Base-by-base conservation (phyloP, 2,329 filamentous ascomycete species). In the Pyricularia sp. region DNA sequence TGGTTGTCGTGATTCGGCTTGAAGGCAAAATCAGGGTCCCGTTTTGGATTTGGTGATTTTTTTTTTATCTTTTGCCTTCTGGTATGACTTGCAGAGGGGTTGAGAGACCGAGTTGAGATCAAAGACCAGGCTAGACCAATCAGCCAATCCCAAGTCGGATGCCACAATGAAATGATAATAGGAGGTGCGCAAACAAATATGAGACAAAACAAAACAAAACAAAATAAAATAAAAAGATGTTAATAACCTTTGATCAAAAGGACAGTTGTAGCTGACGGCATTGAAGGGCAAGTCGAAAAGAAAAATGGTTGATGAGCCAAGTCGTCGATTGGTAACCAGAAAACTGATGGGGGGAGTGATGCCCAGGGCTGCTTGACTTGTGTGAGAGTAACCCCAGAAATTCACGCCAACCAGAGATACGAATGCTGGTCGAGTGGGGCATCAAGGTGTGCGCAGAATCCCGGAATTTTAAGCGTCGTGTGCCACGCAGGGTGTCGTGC, bases 261-360 rank as follows among this genome's bases (percentile, higher is more conserved):
- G 33, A 67, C 25, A 55, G 65, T 23, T 55, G 65, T 55, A 55
- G 65, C 42, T 55, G 65, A 67, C 55, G 65, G 65, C 65, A 67
- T 67, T 59, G 20, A 58, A 30, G 50, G n/a, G 20, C 36, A 55
- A 20, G 42, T 2, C 65, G 33, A 66, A 23, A 58, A 67, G 65
- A 59, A 50, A 26, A 58, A 55, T 30, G 25, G 65, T 42, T 17
- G 65, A 26, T 17, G 36, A 42, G n/a, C 10, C 33, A 42, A 26
- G 65, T 17, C 33, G 17, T 55, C 23, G 7, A 26, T 58, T 58
- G 36, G 65, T 66, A 33, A 26, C 42, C 17, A 50, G 20, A 50
- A 28, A 63, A 63, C 25, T 28, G 59, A 63, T 63, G 25, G 59
- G 59, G 25, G 26, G 59, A 28, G 26, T 26, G 25, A 28, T 23